Evolutionary conservation across 495 filamentous ascomycete genomes (phyloP), one percentile per base, ranked within the genome.

Genomic region (Xylaria sp.): DNA sequence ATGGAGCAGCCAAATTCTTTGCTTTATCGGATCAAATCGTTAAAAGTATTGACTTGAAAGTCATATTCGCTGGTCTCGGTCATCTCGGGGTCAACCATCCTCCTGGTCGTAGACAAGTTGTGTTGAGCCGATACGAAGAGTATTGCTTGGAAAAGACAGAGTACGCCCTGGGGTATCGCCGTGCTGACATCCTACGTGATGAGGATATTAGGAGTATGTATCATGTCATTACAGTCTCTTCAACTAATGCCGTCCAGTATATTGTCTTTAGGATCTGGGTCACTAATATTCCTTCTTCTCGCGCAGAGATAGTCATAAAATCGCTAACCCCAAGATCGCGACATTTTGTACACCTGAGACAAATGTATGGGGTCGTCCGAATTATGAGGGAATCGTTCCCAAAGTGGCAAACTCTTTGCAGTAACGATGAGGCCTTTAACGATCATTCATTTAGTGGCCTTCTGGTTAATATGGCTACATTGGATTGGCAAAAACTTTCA

Each of bases 401-500:
- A 5, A 43, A 19, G 11, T 76, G 73, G 75, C 31, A 58, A 0
- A 75, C 26, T 53, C 68, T 76, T 14, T 62, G 59, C 5, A 17
- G 15, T 35, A 17, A 5, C 2, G 35, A 37, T n/a, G 14, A 6
- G 1, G 41, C 21, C n/a, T n/a, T 31, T 15, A 44, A 15, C 12
- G 53, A 40, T 26, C 29, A 43, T 41, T 1, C 26, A 14, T 24
- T 57, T 21, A 77, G 71, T 1, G 48, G 73, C 5, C 67, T 70
- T 46, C 41, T 77, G 12, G 73, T 69, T 1, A 69, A 69, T 26
- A 55, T 75, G 0, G 48, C 72, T 48, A 26, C 71, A 14, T 69
- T 77, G n/a, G 7, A 43, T 19, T 77, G 75, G 75, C 73, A 61
- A 5, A 71, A 75, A 4, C 71, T 77, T 43, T 66, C 73, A 17